Percentiles rank a stretch among this genome's conserved stretches.
Evolutionary conservation across 2,329 filamentous ascomycete genomes (phyloP).

Genomic region (Escovopsis sp.): DNA sequence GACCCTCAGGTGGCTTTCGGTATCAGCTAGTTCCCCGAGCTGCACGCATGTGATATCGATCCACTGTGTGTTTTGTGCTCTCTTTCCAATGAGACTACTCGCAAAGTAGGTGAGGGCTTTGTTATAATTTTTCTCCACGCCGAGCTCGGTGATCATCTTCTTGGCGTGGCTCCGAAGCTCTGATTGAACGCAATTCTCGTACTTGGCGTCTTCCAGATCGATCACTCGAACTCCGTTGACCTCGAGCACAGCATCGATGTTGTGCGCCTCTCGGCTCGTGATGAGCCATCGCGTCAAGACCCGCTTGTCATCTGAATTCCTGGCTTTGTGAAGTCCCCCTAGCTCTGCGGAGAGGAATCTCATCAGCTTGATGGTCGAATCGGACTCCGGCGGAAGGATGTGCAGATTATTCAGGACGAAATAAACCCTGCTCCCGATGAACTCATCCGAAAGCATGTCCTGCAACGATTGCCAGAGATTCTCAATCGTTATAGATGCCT

Average conservation of each 20-base stretch:
- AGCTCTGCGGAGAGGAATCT: constrained; percentile 18
- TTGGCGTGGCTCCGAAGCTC: constrained; percentile 17
- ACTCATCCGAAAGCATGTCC: constrained; percentile 25
- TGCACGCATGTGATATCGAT: constrained; percentile 29
- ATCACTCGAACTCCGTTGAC: constrained; percentile 17
- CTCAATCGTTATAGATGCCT: constrained; percentile 19
- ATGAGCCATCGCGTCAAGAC: constrained; percentile 24
- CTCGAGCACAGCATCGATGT: constrained; percentile 16
- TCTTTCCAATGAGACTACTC: constrained; percentile 25
- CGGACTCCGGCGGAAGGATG: constrained; percentile 18
- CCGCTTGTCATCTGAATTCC: constrained; percentile 1
- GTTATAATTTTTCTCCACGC: constrained; percentile 24
- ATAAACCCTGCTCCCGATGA: constrained; percentile 15
- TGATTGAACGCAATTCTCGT: constrained; percentile 22
- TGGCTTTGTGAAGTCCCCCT: constrained; percentile 10
- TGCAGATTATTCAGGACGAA: constrained; percentile 28
- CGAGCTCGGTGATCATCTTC: constrained; percentile 20
- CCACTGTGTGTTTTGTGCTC: constrained; percentile 29
- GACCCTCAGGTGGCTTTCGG: constrained; percentile 23
- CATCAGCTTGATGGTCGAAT: constrained; percentile 20
- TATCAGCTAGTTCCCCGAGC: constrained; percentile 22
- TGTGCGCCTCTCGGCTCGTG: constrained; percentile 19
- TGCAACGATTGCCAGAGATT: constrained; percentile 27
- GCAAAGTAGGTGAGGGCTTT: constrained; percentile 27
- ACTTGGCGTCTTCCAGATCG: constrained; percentile 23